phyloP scores from a whole-genome alignment of 768 basidiomycete species.

The Tylopilus subfusipes region DNA sequence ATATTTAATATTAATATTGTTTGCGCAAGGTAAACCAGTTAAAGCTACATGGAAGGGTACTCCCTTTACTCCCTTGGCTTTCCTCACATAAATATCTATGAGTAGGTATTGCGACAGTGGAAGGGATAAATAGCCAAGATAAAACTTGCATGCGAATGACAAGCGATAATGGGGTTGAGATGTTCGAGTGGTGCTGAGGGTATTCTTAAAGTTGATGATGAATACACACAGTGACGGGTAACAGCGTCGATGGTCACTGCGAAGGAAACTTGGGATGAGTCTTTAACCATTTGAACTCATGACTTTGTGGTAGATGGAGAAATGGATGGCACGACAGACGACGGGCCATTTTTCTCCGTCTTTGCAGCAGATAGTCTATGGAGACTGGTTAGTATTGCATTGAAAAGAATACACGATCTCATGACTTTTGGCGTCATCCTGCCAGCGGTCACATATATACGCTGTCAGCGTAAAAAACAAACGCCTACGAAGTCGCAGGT shows the following conservation, averaged over 20 bases:
- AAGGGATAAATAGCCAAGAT: not conserved
- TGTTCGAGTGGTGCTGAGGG: not conserved
- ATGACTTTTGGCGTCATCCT: not conserved
- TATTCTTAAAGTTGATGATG: not conserved
- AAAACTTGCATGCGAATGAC: not conserved
- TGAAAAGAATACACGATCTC: not conserved
- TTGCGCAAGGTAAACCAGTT: not conserved
- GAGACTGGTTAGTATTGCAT: conserved; percentile 5
- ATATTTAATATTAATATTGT: too few relatives aligned
- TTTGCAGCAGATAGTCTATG: conserved; percentile 14
- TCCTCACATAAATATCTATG: not conserved
- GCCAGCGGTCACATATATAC: not conserved
- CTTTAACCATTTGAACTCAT: conserved; percentile 8
- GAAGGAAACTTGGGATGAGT: not conserved
- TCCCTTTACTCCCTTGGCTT: not conserved
- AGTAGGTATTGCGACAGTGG: not conserved
- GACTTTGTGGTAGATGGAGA: conserved; percentile 13
- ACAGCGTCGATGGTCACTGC: too few relatives aligned
- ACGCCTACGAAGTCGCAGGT: not conserved
- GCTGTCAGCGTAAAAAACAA: not conserved
- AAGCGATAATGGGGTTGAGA: not conserved
- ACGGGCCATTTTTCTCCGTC: conserved; percentile 8
- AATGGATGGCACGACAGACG: conserved; percentile 9
- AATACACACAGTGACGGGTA: not conserved
- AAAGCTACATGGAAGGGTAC: not conserved